These are phyloP conservation scores for Heimioporus sp. DNA, from an alignment of 768 basidiomycete species.

Conservation along the genomic window DNA sequence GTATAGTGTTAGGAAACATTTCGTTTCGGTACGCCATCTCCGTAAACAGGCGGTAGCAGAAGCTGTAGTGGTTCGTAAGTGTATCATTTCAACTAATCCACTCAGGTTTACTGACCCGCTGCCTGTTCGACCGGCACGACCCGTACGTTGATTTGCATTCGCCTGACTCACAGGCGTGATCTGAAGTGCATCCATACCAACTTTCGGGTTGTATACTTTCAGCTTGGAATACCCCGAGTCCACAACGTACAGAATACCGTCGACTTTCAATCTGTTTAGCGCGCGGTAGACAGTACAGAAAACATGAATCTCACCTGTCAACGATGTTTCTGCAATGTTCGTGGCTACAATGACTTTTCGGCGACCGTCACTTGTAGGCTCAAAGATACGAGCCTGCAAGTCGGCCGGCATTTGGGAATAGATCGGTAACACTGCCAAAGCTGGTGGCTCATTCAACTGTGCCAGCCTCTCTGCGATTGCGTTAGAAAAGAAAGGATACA, in stretches of 20 bases:
- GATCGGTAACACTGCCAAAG: conserved; percentile 91
- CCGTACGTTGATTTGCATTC: conserved; percentile 94
- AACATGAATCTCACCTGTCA: conserved; percentile 63
- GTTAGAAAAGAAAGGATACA: background rate
- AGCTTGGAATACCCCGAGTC: conserved; percentile 97
- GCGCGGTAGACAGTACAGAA: background rate
- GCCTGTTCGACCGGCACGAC: conserved; percentile 95
- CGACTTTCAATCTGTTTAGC: conserved; percentile 52
- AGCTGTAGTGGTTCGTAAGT: conserved; percentile 44
- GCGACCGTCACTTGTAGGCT: conserved; percentile 89
- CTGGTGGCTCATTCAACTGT: conserved; percentile 88
- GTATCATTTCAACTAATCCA: background rate
- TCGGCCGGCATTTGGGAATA: conserved; percentile 99
- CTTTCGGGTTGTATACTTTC: conserved; percentile 98
- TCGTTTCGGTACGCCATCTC: conserved; percentile 97
- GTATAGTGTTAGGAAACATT: conserved; percentile 92
- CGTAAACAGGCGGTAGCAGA: conserved; percentile 95
- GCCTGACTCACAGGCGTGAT: conserved; percentile 99
- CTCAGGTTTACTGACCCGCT: conserved; percentile 63
- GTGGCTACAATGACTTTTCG: conserved; percentile 98
- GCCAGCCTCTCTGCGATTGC: conserved; percentile 71
- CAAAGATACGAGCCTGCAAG: conserved; percentile 96
- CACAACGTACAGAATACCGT: conserved; percentile 96
- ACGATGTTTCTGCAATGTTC: conserved; percentile 97
- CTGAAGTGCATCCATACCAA: conserved; percentile 98